These are phyloP conservation scores for Plasmodium gallinaceum DNA, from an alignment of 169 alveolate species.

Conservation along the genomic window DNA sequence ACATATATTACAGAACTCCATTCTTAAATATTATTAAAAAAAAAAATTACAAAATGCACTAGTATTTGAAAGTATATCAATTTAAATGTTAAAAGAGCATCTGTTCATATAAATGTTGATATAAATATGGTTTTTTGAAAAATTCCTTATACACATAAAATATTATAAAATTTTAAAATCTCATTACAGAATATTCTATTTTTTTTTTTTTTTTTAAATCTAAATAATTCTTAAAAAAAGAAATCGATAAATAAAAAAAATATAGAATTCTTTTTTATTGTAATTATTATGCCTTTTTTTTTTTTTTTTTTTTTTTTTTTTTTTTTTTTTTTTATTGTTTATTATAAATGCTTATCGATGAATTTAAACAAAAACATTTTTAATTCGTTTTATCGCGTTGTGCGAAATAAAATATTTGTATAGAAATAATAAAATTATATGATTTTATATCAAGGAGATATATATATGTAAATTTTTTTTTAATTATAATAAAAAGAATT, in stretches of 20 bases:
- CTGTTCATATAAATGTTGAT: no score
- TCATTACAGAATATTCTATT: not conserved
- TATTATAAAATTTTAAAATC: no score
- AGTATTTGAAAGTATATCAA: no score
- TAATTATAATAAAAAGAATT: not conserved
- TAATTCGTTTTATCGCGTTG: conserved; percentile 13
- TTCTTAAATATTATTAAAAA: no score
- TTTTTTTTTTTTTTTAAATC: not conserved
- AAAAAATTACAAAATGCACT: no score
- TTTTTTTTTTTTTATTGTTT: not conserved
- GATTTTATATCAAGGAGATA: not conserved
- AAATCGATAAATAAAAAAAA: conserved; percentile 7
- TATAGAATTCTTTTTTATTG: conserved; percentile 32
- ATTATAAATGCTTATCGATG: not conserved
- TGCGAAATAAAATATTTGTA: not conserved
- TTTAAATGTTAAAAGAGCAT: no score
- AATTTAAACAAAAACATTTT: conserved; percentile 3
- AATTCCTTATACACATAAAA: no score
- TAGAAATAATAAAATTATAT: not conserved
- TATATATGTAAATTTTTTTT: not conserved
- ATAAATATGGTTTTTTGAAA: no score
- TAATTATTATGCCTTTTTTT: conserved; percentile 2
- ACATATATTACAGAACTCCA: no score
- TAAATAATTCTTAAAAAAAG: not conserved
- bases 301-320: not conserved